Evolutionary conservation across 768 basidiomycete species (phyloP), one percentile per base, ranked within the genome.

Genomic region (Suillus hirtellus): DNA sequence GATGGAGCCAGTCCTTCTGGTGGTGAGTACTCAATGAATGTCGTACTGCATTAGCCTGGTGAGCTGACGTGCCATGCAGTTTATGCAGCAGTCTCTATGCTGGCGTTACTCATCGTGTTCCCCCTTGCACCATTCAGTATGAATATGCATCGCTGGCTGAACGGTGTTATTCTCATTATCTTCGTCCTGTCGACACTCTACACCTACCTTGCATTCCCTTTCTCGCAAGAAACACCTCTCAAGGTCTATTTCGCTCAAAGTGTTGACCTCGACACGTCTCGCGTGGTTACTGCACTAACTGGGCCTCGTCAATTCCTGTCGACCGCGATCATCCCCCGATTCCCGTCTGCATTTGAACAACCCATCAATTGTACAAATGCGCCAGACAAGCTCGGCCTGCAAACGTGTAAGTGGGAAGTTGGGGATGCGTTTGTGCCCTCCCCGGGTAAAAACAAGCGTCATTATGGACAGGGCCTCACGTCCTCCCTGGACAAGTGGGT

Each of bases 201-300:
- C 67, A 71, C 75, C 59, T 78, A 80, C 71, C 62, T 80, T 7
- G 76, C 72, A 8, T 86, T 86, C 75, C 91, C 91, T 0, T 93
- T 93, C 77, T 82, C 83, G 17, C 74, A 78, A 46, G 72, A 81
- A 24, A 72, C 82, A 5, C 90, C 90, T 0, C 75, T 92, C 69
- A 92, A 90, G 66, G 74, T 92, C 1, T 90, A 80, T 73, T 93
- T 92, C 80, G 80, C 81, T 56, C 92, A 93, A 70, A 78, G 70
- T 1, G 76, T 91, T 7, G 76, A 81, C 55, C 73, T 91, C 44
- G 67, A 69, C 37, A 62, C 73, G 9, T 69, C 69, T 2, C 75
- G 72, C 14, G 76, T 77, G 0, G 75, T 74, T 1, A 85, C 87
- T 1, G 69, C 74, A 12, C 70, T 89, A 4, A 80, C 78, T 0